Conservation (phyloP, 306 rosid genomes). For the Cucurbita ficifolia region DNA sequence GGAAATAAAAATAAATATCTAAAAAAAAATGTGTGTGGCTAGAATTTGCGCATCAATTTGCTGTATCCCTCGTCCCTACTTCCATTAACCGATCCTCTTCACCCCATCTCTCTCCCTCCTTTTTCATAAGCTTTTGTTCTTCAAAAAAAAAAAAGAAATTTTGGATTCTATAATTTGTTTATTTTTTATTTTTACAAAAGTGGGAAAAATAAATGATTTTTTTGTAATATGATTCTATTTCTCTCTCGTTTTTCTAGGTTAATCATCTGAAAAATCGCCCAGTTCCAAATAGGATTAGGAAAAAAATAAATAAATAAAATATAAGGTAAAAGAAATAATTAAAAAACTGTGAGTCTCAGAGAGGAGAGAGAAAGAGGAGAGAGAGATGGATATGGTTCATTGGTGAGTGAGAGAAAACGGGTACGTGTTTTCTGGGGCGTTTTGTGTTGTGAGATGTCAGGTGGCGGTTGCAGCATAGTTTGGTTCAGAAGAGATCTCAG, state of each 20-base stretch:
- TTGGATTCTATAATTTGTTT: background rate
- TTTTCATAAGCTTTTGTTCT: slow-evolving; percentile 11
- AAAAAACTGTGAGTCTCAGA: background rate
- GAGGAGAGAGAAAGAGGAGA: background rate
- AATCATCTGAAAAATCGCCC: background rate
- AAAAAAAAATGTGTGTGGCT: slow-evolving; percentile 44
- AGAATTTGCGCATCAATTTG: slow-evolving; percentile 38
- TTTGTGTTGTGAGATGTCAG: slow-evolving; percentile 40
- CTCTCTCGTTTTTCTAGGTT: background rate
- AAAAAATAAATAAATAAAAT: background rate
- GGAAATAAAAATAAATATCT: slow-evolving; percentile 3
- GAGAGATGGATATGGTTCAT: slow-evolving; percentile 9
- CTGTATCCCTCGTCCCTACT: slow-evolving; percentile 25
- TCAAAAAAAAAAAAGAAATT: slow-evolving; percentile 16
- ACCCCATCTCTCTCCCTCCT: slow-evolving; percentile 1
- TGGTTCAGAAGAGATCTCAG: slow-evolving; percentile 99
- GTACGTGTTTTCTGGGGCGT: slow-evolving; percentile 3
- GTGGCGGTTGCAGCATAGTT: slow-evolving; percentile 91
- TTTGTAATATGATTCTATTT: background rate
- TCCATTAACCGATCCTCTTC: slow-evolving; percentile 35
- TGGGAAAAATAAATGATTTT: no score
- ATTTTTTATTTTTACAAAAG: background rate
- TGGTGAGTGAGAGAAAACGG: slow-evolving; percentile 12
- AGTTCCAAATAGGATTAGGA: background rate
- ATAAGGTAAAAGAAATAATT: slow-evolving; percentile 19